Percentiles rank a stretch among this genome's conserved stretches.
These are phyloP conservation scores for Gossypium ekmanianum DNA, from an alignment of 345 rosid species.

Conservation along the genomic window DNA sequence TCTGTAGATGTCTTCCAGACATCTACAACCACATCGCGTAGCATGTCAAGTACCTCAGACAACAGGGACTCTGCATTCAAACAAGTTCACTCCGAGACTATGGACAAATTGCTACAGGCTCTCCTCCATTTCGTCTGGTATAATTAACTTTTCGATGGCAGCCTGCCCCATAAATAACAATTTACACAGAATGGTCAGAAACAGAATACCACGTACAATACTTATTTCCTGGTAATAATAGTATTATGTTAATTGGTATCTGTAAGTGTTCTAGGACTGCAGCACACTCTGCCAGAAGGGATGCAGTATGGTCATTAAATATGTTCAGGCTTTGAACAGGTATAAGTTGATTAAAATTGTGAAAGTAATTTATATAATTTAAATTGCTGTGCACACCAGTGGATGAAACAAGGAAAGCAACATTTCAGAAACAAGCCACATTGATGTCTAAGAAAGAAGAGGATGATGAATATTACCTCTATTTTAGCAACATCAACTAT, in stretches of 20 bases:
- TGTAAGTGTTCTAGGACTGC: background rate
- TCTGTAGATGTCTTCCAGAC: background rate
- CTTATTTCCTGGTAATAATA: background rate
- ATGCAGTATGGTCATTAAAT: background rate
- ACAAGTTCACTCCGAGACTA: background rate
- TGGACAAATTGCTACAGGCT: background rate
- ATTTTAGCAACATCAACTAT: conserved; percentile 69
- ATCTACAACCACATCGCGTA: background rate
- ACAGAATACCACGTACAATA: background rate
- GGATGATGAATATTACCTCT: conserved; percentile 42
- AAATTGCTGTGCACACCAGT: background rate
- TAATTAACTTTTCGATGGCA: conserved; percentile 27
- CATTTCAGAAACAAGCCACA: background rate
- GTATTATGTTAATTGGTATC: background rate
- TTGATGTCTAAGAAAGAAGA: background rate
- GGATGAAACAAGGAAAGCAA: conserved; percentile 1
- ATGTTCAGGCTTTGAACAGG: background rate
- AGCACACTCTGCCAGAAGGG: background rate
- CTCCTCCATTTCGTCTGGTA: conserved; percentile 28
- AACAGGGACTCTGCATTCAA: background rate
- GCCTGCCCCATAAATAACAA: conserved; percentile 16
- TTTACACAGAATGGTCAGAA: conserved; percentile 5
- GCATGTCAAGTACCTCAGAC: no score
- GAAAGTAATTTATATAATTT: background rate
- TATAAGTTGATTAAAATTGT: background rate